Evolutionary conservation across 805 yeast genomes (phyloP).

Genomic region (Tetrapisispora fleetii): DNA sequence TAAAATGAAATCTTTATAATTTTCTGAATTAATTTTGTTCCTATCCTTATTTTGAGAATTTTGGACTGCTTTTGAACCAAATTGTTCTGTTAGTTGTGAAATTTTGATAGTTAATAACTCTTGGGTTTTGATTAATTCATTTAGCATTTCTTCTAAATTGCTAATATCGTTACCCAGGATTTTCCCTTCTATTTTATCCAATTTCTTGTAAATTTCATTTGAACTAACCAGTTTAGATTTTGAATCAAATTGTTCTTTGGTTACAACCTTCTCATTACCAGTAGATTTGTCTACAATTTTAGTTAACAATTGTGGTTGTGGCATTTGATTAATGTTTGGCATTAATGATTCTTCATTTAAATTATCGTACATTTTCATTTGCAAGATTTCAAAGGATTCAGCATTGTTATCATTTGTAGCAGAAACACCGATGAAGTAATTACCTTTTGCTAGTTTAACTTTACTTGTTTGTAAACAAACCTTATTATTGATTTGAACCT

Average conservation of each 20-base stretch:
- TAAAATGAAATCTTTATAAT: constrained; percentile 20
- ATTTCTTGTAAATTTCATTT: constrained; percentile 20
- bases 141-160: constrained; percentile 17
- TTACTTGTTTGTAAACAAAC: constrained; percentile 58
- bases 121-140: constrained; percentile 16
- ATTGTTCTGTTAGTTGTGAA: constrained; percentile 8
- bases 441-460: constrained; percentile 34
- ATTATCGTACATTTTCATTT: constrained; percentile 44
- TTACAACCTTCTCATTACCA: constrained; percentile 26
- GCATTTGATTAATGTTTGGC: constrained; percentile 42
- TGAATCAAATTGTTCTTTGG: constrained; percentile 19
- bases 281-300: constrained; percentile 31
- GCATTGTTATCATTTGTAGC: constrained; percentile 35
- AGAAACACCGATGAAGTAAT: constrained; percentile 44
- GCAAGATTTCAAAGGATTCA: constrained; percentile 58
- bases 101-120: constrained; percentile 14
- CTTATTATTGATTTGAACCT: constrained; percentile 61
- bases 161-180: constrained; percentile 28
- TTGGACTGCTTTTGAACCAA: neutral
- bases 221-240: constrained; percentile 14
- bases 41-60: neutral
- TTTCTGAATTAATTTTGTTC: constrained; percentile 1
- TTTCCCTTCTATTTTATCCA: constrained; percentile 28
- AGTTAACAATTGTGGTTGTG: constrained; percentile 37
- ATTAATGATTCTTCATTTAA: constrained; percentile 47